A percentile compares a stretch with the other conserved stretches of the same genome.
phyloP scores from a whole-genome alignment of 805 yeast species.

The Metschnikowia henanensis region DNA sequence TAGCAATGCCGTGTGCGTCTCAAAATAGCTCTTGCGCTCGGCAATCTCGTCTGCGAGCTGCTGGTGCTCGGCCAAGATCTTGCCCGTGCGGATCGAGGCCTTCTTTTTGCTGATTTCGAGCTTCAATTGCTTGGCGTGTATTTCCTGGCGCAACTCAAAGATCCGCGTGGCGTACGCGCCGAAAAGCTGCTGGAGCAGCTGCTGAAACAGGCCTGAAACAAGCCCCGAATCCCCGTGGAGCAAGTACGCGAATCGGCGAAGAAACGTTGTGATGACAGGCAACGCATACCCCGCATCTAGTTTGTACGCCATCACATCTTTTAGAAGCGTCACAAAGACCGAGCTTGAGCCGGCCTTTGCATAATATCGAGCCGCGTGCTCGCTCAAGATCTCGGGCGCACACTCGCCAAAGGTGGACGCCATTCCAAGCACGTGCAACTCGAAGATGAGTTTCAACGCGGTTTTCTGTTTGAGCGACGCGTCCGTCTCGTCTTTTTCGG shows the following conservation, averaged over 20 bases:
- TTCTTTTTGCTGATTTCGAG: slow-evolving; percentile 44
- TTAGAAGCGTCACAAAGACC: slow-evolving; percentile 25
- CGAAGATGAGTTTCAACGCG: slow-evolving; percentile 14
- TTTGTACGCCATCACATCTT: slow-evolving; percentile 31
- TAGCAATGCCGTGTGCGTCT: slow-evolving; percentile 8
- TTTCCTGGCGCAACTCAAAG: slow-evolving; percentile 32
- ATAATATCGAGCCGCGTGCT: slow-evolving; percentile 7
- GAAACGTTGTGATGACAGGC: slow-evolving; percentile 46
- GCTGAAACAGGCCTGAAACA: slow-evolving; percentile 11
- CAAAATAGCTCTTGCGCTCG: slow-evolving; percentile 4
- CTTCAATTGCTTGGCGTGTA: slow-evolving; percentile 36
- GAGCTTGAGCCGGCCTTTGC: slow-evolving; percentile 6
- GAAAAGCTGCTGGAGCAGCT: slow-evolving; percentile 36
- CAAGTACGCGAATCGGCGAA: slow-evolving; percentile 18
- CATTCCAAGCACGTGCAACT: slow-evolving; percentile 15
- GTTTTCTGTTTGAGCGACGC: slow-evolving; percentile 10
- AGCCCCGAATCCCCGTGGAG: neutral
- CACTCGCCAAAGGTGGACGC: slow-evolving; percentile 16
- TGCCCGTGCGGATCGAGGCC: slow-evolving; percentile 69
- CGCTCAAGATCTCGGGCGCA: slow-evolving; percentile 10
- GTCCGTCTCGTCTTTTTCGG: slow-evolving; percentile 3
- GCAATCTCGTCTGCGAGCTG: slow-evolving; percentile 7
- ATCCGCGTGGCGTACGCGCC: slow-evolving; percentile 28
- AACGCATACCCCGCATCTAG: slow-evolving; percentile 30
- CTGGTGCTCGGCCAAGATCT: slow-evolving; percentile 43